Evolutionary conservation across 805 yeast genomes (phyloP).

Genomic region (Metschnikowia vanudenii): DNA sequence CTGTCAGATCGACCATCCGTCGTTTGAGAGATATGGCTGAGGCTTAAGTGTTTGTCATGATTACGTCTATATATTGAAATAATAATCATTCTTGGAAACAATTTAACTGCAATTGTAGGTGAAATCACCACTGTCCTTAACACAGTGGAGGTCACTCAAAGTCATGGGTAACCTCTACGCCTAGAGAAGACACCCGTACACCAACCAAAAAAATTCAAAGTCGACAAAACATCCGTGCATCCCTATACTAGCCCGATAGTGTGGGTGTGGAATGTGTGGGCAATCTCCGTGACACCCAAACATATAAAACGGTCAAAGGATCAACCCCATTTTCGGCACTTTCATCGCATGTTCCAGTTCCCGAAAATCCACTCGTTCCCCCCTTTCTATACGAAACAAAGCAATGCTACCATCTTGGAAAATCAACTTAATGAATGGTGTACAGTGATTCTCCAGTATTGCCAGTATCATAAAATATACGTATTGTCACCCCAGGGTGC

Average conservation of each 20-base stretch:
- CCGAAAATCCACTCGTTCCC: slow-evolving; percentile 64
- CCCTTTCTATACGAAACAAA: slow-evolving; percentile 88
- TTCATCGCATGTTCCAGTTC: slow-evolving; percentile 25
- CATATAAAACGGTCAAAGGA: too few relatives aligned
- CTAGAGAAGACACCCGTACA: not conserved
- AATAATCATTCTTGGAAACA: slow-evolving; percentile 9
- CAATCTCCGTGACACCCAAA: too few relatives aligned
- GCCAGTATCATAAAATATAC: slow-evolving; percentile 49
- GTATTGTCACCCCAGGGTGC: slow-evolving; percentile 30
- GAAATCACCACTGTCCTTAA: too few relatives aligned
- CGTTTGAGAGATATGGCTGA: slow-evolving; percentile 99
- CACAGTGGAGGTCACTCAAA: too few relatives aligned
- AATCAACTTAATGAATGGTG: slow-evolving; percentile 83
- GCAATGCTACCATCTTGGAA: slow-evolving; percentile 71
- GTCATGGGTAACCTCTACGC: too few relatives aligned
- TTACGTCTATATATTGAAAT: slow-evolving; percentile 18
- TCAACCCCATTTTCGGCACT: too few relatives aligned
- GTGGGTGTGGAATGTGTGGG: too few relatives aligned
- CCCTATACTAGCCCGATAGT: not conserved
- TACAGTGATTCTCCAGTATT: slow-evolving; percentile 57
- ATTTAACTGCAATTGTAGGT: not conserved
- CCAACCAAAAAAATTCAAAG: not conserved
- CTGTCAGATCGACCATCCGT: slow-evolving; percentile 99
- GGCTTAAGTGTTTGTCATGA: slow-evolving; percentile 61
- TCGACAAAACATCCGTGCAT: slow-evolving; percentile 4